Percentiles rank a stretch among this genome's conserved stretches.
These are phyloP conservation scores for Piromyces finnis DNA, from an alignment of 192 early-diverging fungal species.

Conservation along the genomic window DNA sequence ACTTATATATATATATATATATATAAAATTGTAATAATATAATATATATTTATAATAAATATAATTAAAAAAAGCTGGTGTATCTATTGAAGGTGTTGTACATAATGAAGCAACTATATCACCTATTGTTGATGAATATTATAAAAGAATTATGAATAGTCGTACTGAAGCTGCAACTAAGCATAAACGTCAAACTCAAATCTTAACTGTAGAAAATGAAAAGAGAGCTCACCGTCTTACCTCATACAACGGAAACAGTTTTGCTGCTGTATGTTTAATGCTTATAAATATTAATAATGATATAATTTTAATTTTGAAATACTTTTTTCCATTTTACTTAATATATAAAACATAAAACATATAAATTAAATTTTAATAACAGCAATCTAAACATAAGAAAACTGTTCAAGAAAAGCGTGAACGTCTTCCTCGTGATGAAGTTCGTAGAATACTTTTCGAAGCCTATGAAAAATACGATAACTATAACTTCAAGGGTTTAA, in stretches of 20 bases:
- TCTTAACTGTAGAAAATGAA: not conserved
- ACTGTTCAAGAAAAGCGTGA: conserved; percentile 27
- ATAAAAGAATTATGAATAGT: conserved; percentile 4
- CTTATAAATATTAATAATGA: too few relatives aligned
- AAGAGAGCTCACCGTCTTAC: not conserved
- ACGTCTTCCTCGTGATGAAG: conserved; percentile 63
- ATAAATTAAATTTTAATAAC: too few relatives aligned
- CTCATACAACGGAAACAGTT: too few relatives aligned
- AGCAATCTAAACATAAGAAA: conserved; percentile 15
- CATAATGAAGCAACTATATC: conserved; percentile 15
- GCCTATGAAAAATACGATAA: conserved; percentile 64
- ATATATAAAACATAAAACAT: too few relatives aligned
- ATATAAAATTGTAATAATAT: too few relatives aligned
- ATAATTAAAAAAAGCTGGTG: too few relatives aligned
- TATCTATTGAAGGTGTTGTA: conserved; percentile 12
- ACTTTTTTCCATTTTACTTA: too few relatives aligned
- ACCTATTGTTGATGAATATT: conserved; percentile 17
- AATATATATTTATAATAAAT: too few relatives aligned
- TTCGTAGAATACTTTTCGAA: conserved; percentile 67
- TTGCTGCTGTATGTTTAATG: too few relatives aligned
- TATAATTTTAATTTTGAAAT: too few relatives aligned
- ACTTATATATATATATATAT: too few relatives aligned
- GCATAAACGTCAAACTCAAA: not conserved
- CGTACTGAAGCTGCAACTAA: conserved; percentile 3
- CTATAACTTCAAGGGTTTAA: conserved; percentile 69